phyloP scores from a whole-genome alignment of 208 protist genomes.

The Spongospora subterranea region DNA sequence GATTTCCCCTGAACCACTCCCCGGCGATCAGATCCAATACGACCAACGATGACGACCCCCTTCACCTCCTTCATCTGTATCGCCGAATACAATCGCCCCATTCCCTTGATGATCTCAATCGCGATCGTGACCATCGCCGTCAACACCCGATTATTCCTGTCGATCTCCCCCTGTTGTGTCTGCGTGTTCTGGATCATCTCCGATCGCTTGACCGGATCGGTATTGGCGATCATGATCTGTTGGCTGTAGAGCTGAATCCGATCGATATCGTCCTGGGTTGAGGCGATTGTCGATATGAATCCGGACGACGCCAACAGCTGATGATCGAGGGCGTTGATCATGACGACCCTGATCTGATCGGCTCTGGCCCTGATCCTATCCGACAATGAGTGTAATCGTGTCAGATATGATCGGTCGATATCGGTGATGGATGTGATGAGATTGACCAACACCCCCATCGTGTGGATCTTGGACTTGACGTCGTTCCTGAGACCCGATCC shows the following conservation, averaged over 20 bases:
- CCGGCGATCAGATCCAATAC: no score
- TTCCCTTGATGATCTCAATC: constrained; percentile 5
- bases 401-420: not conserved
- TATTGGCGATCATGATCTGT: not conserved
- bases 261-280: not conserved
- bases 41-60: no score
- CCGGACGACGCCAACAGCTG: not conserved
- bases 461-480: not conserved
- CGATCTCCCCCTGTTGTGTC: not conserved
- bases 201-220: not conserved
- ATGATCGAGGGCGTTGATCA: not conserved
- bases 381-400: not conserved
- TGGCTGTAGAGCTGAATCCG: not conserved
- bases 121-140: not conserved
- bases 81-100: not conserved
- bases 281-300: not conserved
- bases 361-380: not conserved
- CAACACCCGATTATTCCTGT: not conserved
- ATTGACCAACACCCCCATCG: constrained; percentile 11
- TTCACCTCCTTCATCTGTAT: not conserved
- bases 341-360: not conserved
- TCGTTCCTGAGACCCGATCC: not conserved
- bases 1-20: not conserved
- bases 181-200: not conserved
- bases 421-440: constrained; percentile 20